Evolutionary conservation across 371 early-diverging fungal genomes (phyloP), one percentile per base, ranked within the genome.

Genomic region (Actinomortierella wolfii): DNA sequence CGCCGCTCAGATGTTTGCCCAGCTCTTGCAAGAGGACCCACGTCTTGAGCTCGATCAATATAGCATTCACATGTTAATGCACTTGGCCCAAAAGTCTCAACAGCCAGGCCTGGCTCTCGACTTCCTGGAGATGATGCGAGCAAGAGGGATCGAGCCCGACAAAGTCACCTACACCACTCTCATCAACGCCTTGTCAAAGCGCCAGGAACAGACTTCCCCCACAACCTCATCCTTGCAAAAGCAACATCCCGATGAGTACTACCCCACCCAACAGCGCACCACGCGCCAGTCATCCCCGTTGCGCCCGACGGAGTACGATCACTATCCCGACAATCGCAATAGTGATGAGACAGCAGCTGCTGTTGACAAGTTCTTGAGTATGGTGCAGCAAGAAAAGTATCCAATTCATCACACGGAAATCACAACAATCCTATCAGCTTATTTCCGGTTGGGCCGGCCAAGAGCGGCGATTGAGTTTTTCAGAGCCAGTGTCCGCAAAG

Each of bases 41-140:
- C 45, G 41, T 45, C 57, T 71, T 17, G 45, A 26, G 5, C 54
- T 71, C 62, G 71, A 71, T 20, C 61, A 61, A 26, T 43, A 58
- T 54, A 54, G 66, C 21, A 29, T 65, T 17, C 60, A 71, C 28
- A 61, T 56, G 18, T 28, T 71, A 52, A 71, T 71, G 71, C 71
- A 71, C 41, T 59, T 71, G 20, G 71, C 71, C 4, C 71, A 71
- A 61, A 71, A 65, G 59, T 65, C 71, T 3, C n/a, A 55, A 1
- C 57, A 65, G 28, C 71, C 71, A 2, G 61, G 66, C 14, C 60
- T 71, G 71, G 66, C 66, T 34, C 49, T 71, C 11, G 71, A 71
- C 34, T 65, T 71, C 41, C 56, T 77, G 46, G 73, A 60, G 52
- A 50, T 79, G 61, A 81, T 81, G 81, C 46, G 67, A 6, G 60